A percentile compares a stretch with the other conserved stretches of the same genome.
These are phyloP conservation scores for Suhomyces taliae DNA, from an alignment of 1,139 yeast species.

Conservation along the genomic window DNA sequence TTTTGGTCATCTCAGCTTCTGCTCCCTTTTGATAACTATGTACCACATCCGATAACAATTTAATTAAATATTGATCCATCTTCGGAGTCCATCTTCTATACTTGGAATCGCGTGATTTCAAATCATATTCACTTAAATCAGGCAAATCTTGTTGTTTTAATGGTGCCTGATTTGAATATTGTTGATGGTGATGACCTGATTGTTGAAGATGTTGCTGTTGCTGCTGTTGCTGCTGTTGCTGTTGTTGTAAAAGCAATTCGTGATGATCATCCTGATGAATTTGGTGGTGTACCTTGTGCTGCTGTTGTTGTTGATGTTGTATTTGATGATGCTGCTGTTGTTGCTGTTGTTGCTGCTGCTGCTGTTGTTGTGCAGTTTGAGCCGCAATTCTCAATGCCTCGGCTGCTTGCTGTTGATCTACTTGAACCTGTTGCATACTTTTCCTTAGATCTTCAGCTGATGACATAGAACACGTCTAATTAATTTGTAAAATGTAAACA, in stretches of 20 bases:
- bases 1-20: conserved; percentile 35
- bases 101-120: conserved; percentile 40
- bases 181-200: conserved; percentile 9
- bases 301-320: conserved; percentile 6
- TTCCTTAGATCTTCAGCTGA: conserved; percentile 8
- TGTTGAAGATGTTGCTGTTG: conserved; percentile 11
- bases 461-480: conserved; percentile 9
- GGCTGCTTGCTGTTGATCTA: conserved; percentile 14
- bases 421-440: conserved; percentile 11
- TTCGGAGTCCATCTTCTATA: conserved; percentile 44
- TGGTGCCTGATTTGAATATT: conserved; percentile 1
- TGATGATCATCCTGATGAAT: conserved; percentile 17
- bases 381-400: conserved; percentile 15
- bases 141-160: conserved; percentile 8
- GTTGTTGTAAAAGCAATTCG: conserved; percentile 15
- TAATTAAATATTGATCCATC: conserved; percentile 40
- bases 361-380: conserved; percentile 11
- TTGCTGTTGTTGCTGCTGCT: conserved; percentile 8
- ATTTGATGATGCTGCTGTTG: conserved; percentile 2
- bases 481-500: conserved; percentile 8
- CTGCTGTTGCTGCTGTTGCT: conserved; percentile 16
- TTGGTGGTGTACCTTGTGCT: conserved; percentile 7
- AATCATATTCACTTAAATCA: conserved; percentile 29
- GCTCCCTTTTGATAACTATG: conserved; percentile 37
- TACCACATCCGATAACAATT: conserved; percentile 37